phyloP scores from a whole-genome alignment of 2,329 filamentous ascomycete genomes.

The Sporothrix inflata region DNA sequence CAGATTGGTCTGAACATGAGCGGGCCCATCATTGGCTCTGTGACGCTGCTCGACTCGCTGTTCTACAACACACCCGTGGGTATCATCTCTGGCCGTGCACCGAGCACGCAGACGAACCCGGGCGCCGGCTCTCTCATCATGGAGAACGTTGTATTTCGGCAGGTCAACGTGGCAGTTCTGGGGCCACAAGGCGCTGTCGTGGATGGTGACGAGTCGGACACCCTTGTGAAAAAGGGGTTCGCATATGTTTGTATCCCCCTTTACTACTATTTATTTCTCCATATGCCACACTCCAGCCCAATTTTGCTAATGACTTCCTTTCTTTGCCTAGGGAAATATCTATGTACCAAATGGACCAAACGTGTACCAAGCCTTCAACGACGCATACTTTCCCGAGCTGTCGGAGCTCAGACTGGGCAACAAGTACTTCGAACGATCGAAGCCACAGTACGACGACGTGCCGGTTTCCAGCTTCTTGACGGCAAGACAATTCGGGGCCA shows the following conservation, averaged over 20 bases:
- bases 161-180: conserved; percentile 49
- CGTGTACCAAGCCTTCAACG: conserved; percentile 51
- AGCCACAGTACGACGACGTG: conserved; percentile 72
- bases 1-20: conserved; percentile 69
- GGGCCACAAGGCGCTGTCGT: conserved; percentile 52
- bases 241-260: conserved; percentile 35
- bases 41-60: conserved; percentile 73
- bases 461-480: conserved; percentile 66
- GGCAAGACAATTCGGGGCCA: conserved; percentile 68
- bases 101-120: conserved; percentile 40
- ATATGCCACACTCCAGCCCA: not conserved
- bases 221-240: conserved; percentile 59
- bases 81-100: conserved; percentile 62
- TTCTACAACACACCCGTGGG: conserved; percentile 74
- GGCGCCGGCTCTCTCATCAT: conserved; percentile 51
- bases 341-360: conserved; percentile 56
- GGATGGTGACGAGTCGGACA: conserved; percentile 52
- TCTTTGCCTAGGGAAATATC: conserved; percentile 58
- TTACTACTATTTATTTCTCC: not conserved
- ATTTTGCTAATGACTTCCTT: not conserved
- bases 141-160: conserved; percentile 52
- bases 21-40: conserved; percentile 71
- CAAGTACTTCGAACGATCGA: conserved; percentile 71
- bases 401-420: conserved; percentile 55
- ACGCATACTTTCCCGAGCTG: conserved; percentile 51